These are phyloP conservation scores for Daldinia eschscholtzii DNA, from an alignment of 2,329 filamentous ascomycete genomes.

Conservation along the genomic window DNA sequence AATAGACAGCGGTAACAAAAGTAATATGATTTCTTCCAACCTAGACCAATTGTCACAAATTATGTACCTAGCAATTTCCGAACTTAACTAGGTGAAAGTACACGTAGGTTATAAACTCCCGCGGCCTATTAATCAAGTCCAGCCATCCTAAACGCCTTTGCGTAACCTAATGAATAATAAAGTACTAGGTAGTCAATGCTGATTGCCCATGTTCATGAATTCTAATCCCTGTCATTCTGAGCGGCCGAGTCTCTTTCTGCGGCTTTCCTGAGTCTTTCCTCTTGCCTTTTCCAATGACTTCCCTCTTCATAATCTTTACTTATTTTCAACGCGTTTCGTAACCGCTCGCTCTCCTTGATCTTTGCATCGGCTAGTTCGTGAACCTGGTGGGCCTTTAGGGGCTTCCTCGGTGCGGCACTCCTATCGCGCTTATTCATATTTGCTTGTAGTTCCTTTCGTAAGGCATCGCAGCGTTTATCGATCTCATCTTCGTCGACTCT, in stretches of 20 bases:
- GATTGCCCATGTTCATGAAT: background rate
- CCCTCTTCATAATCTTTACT: constrained; percentile 88
- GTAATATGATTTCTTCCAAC: constrained; percentile 18
- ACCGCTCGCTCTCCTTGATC: constrained; percentile 91
- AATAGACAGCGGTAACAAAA: constrained; percentile 40
- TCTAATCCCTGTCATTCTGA: constrained; percentile 32
- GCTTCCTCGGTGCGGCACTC: constrained; percentile 60
- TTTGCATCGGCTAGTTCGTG: constrained; percentile 97
- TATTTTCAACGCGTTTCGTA: constrained; percentile 89
- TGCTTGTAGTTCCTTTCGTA: constrained; percentile 73
- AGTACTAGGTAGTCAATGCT: constrained; percentile 17
- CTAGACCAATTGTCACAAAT: constrained; percentile 13
- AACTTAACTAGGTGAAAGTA: background rate
- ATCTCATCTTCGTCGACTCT: constrained; percentile 92
- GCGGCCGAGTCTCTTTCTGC: constrained; percentile 55
- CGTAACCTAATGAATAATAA: constrained; percentile 36
- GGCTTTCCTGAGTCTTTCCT: constrained; percentile 71
- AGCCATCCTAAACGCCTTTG: constrained; percentile 36
- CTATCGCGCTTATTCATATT: constrained; percentile 63
- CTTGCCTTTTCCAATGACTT: constrained; percentile 85
- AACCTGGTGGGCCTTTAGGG: constrained; percentile 91
- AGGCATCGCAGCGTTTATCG: constrained; percentile 76
- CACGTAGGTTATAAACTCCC: constrained; percentile 17
- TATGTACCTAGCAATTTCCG: background rate
- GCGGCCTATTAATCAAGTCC: constrained; percentile 5